Percentiles rank a stretch among this genome's conserved stretches.
Evolutionary conservation across 495 filamentous ascomycete genomes (phyloP).

Genomic region (Penicillium longicatenatum): DNA sequence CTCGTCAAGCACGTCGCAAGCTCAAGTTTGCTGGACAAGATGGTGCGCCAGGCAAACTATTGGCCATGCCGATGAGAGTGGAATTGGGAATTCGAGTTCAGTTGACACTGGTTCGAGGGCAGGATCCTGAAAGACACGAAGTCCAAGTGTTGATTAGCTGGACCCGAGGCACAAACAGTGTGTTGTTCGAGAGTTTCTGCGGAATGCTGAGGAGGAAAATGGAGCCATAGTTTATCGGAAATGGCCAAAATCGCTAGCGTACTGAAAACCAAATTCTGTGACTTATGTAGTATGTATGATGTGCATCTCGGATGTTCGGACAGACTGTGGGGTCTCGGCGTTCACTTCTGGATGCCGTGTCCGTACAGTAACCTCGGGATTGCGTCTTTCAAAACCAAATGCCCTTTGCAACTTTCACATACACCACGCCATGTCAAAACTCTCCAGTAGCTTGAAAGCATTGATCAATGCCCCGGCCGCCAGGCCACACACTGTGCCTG

Average conservation of each 20-base stretch:
- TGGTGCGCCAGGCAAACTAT: conserved; percentile 30
- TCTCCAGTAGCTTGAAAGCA: conserved; percentile 66
- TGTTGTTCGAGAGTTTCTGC: conserved; percentile 86
- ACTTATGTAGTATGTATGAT: background rate
- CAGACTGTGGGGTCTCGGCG: background rate
- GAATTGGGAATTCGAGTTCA: conserved; percentile 51
- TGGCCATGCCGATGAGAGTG: conserved; percentile 23
- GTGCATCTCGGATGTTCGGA: background rate
- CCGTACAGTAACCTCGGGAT: conserved; percentile 9
- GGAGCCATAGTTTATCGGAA: conserved; percentile 11
- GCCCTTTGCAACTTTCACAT: background rate
- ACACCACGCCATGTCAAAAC: conserved; percentile 60
- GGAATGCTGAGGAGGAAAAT: conserved; percentile 71
- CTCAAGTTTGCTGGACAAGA: conserved; percentile 33
- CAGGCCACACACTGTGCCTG: conserved; percentile 65
- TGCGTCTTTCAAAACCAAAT: background rate
- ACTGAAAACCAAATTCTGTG: too few species aligned
- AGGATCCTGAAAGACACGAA: conserved; percentile 22
- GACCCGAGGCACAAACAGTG: conserved; percentile 72
- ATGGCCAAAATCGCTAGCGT: background rate
- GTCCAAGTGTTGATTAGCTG: conserved; percentile 61
- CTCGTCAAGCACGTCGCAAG: conserved; percentile 61
- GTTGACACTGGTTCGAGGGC: conserved; percentile 30
- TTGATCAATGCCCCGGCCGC: conserved; percentile 70
- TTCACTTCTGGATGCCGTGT: conserved; percentile 10